A percentile compares a stretch with the other conserved stretches of the same genome.
phyloP scores from a whole-genome alignment of 345 rosid species.

The Streptanthus diversifolius region DNA sequence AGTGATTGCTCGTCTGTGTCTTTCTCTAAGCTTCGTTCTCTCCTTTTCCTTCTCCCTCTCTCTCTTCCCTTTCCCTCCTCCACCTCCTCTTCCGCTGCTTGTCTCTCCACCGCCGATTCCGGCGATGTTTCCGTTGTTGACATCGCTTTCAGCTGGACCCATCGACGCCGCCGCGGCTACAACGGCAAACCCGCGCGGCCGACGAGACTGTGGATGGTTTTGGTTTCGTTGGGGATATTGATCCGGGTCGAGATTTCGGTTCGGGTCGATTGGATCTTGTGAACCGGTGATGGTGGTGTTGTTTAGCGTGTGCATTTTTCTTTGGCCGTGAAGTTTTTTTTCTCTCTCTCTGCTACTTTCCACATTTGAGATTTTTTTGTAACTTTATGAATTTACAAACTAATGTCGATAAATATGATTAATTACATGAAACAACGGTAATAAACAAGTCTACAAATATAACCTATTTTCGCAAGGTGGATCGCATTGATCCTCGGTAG shows the following conservation, averaged over 20 bases:
- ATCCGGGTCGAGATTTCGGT: constrained; percentile 20
- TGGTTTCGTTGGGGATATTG: constrained; percentile 12
- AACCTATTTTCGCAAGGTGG: neutral
- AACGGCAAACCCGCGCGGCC: constrained; percentile 37
- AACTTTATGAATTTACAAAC: constrained; percentile 2
- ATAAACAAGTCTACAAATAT: neutral
- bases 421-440: neutral
- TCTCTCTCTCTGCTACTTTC: neutral
- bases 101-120: constrained; percentile 20
- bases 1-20: constrained; percentile 94
- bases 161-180: constrained; percentile 23
- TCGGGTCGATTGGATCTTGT: constrained; percentile 34
- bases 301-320: constrained; percentile 25
- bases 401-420: neutral
- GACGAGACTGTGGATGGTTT: constrained; percentile 54
- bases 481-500: no score
- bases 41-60: constrained; percentile 95
- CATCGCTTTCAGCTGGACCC: constrained; percentile 29
- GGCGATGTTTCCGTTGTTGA: constrained; percentile 20
- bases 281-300: constrained; percentile 24
- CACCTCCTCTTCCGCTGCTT: constrained; percentile 14
- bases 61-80: constrained; percentile 62
- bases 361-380: neutral
- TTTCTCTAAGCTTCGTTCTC: constrained; percentile 92
- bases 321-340: constrained; percentile 2